Evolutionary conservation across 768 basidiomycete species (phyloP).

Genomic region (Suillus sp.): DNA sequence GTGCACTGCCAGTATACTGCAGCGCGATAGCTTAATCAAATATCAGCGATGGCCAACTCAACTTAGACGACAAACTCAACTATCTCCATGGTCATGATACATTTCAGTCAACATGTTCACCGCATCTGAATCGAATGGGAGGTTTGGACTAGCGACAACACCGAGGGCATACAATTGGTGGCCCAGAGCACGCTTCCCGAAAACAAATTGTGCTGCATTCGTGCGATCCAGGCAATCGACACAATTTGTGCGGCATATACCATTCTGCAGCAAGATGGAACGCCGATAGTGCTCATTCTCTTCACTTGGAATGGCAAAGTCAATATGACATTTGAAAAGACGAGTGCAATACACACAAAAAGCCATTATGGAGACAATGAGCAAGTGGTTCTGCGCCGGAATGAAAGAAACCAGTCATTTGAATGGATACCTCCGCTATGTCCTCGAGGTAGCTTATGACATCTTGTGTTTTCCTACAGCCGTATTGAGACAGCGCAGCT

Average conservation of each 20-base stretch:
- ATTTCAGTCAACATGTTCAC: constrained; percentile 98
- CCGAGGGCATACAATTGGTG: constrained; percentile 96
- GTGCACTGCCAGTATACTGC: constrained; percentile 95
- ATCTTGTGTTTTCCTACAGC: constrained; percentile 83
- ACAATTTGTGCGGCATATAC: constrained; percentile 92
- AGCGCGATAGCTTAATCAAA: constrained; percentile 74
- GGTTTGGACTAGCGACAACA: constrained; percentile 78
- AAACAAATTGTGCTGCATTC: constrained; percentile 95
- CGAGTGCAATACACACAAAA: constrained; percentile 32
- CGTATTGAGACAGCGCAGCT: constrained; percentile 2
- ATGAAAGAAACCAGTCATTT: constrained; percentile 93
- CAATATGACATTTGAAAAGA: background rate
- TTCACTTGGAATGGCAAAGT: constrained; percentile 4
- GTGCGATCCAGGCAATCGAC: constrained; percentile 97
- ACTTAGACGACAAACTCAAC: constrained; percentile 45
- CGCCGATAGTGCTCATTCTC: constrained; percentile 50
- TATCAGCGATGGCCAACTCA: constrained; percentile 8
- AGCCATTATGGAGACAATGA: constrained; percentile 54
- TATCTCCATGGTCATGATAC: constrained; percentile 98
- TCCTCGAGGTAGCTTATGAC: constrained; percentile 95
- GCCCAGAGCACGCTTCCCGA: constrained; percentile 91
- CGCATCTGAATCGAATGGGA: constrained; percentile 91
- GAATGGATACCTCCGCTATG: constrained; percentile 90
- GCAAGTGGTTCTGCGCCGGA: constrained; percentile 86
- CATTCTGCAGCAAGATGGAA: constrained; percentile 82